These are phyloP conservation scores for Rhizophagus clarus DNA, from an alignment of 192 early-diverging fungal species.

Conservation along the genomic window DNA sequence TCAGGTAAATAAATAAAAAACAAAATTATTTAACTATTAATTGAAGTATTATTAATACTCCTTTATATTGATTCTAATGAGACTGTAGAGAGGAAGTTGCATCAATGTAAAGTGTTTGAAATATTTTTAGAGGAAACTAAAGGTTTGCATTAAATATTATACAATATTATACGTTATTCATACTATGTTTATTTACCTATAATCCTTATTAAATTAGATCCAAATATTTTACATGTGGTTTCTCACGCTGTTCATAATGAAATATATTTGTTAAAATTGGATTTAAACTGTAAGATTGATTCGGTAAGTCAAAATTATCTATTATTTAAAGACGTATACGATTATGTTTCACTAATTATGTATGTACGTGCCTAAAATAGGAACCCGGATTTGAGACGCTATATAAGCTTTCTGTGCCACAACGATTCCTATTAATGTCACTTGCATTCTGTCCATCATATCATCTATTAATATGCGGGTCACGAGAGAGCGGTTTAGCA, in stretches of 20 bases:
- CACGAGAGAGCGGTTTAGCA: conserved; percentile 44
- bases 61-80: background rate
- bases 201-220: conserved; percentile 18
- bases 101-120: conserved; percentile 49
- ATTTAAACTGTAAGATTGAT: conserved; percentile 16
- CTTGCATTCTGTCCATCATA: conserved; percentile 29
- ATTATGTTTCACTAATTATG: no score
- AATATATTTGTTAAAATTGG: conserved; percentile 38
- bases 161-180: background rate
- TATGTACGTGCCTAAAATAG: conserved; percentile 14
- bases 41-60: background rate
- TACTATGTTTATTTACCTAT: background rate
- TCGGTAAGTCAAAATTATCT: background rate
- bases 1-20: conserved; percentile 24
- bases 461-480: conserved; percentile 42
- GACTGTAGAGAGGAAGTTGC: conserved; percentile 42
- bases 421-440: conserved; percentile 36
- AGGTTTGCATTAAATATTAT: conserved; percentile 2
- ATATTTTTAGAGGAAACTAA: conserved; percentile 40
- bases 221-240: conserved; percentile 39
- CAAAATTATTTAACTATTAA: background rate
- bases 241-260: conserved; percentile 39
- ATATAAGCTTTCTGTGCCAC: conserved; percentile 36
- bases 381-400: conserved; percentile 33
- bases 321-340: no score